Evolutionary conservation across 495 filamentous ascomycete species (phyloP).

Genomic region (Astrothelium subdiscretum): DNA sequence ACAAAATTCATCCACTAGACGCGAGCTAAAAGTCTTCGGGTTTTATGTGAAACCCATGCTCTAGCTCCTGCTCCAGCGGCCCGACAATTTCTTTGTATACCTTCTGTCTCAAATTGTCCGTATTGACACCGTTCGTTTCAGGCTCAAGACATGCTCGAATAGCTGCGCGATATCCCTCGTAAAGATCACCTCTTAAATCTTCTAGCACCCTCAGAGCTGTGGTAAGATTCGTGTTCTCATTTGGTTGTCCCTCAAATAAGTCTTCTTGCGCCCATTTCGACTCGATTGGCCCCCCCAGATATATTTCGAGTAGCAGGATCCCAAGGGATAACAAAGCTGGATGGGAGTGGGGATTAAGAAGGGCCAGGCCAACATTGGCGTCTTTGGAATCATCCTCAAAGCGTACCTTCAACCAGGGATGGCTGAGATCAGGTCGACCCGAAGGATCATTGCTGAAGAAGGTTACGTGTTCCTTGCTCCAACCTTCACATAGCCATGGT

Average conservation of each 20-base stretch:
- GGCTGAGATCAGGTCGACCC: background rate
- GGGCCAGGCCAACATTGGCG: background rate
- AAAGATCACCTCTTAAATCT: background rate
- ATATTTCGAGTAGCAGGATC: constrained; percentile 8
- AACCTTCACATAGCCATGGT: constrained; percentile 3
- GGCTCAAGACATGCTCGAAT: background rate
- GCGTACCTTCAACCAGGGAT: background rate
- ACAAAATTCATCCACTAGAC: background rate
- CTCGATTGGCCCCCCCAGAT: constrained; percentile 1
- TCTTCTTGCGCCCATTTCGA: background rate
- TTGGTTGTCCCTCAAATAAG: background rate
- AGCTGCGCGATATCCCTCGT: background rate
- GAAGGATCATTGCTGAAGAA: constrained; percentile 3
- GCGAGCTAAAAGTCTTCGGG: background rate
- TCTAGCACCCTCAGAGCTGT: background rate
- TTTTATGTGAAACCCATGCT: background rate
- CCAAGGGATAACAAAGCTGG: constrained; percentile 4
- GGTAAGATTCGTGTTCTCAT: constrained; percentile 7
- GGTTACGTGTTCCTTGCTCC: constrained; percentile 8
- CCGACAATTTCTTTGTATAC: background rate
- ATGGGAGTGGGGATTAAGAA: constrained; percentile 4
- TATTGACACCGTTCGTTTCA: background rate
- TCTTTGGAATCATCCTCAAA: background rate
- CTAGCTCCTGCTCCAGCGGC: background rate
- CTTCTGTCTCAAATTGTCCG: background rate